phyloP scores from a whole-genome alignment of 78 protist species.

The Mantamonas sphyraenae region DNA sequence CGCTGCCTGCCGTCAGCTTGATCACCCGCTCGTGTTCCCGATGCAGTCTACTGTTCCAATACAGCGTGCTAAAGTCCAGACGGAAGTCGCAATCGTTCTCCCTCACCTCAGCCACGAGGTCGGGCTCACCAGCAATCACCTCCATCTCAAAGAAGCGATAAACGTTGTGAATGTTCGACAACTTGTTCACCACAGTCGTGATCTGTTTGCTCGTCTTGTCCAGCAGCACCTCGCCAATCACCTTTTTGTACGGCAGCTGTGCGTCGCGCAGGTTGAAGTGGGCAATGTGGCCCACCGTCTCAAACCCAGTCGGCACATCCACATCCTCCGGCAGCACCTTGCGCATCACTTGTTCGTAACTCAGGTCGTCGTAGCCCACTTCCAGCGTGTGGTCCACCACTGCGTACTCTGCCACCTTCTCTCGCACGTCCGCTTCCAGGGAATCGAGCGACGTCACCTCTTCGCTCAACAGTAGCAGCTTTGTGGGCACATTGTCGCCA shows the following conservation, averaged over 20 bases:
- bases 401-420: too few species aligned
- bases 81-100: slow-evolving; percentile 75
- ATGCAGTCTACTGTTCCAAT: slow-evolving; percentile 90
- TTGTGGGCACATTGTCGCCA: too few species aligned
- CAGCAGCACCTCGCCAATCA: slow-evolving; percentile 81
- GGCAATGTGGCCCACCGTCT: slow-evolving; percentile 86
- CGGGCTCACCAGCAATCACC: slow-evolving; percentile 76
- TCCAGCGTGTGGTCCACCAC: too few species aligned
- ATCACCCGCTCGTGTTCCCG: slow-evolving; percentile 66
- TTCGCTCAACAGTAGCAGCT: too few species aligned
- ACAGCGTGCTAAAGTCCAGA: slow-evolving; percentile 79
- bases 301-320: slow-evolving; percentile 64
- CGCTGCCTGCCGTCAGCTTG: background rate
- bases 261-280: slow-evolving; percentile 83
- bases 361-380: slow-evolving; percentile 26
- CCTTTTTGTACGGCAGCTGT: slow-evolving; percentile 58
- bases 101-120: slow-evolving; percentile 39
- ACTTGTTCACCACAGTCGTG: slow-evolving; percentile 87
- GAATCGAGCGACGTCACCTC: too few species aligned
- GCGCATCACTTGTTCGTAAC: slow-evolving; percentile 35
- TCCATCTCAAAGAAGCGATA: slow-evolving; percentile 89
- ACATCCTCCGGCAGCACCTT: slow-evolving; percentile 40
- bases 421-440: too few species aligned
- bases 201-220: slow-evolving; percentile 11
- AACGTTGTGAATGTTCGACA: slow-evolving; percentile 52